Conservation (phyloP, 1,284 basidiomycete genomes). For the Cutaneotrichosporon cyanovorans region DNA sequence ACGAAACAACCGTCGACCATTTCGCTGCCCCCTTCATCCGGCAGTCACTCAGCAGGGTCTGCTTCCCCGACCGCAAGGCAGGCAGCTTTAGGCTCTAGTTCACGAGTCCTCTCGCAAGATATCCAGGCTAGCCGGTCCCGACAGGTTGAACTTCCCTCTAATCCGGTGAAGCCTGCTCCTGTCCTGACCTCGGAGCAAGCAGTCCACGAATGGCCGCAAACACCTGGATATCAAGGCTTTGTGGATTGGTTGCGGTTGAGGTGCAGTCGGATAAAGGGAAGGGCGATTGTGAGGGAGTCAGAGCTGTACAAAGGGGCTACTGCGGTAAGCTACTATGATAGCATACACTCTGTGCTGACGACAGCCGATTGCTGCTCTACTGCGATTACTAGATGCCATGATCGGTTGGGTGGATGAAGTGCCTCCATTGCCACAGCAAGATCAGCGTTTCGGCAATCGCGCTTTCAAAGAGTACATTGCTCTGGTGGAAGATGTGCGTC, state of each 20-base stretch:
- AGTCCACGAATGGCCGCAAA: constrained; percentile 59
- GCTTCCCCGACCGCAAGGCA: too few species aligned
- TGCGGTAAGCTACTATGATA: neutral
- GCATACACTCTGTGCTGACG: neutral
- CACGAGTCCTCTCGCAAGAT: too few species aligned
- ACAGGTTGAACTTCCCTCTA: constrained; percentile 16
- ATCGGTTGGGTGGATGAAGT: constrained; percentile 74
- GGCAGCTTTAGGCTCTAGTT: too few species aligned
- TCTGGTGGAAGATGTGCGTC: constrained; percentile 64
- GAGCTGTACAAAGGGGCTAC: too few species aligned
- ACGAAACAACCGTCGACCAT: too few species aligned
- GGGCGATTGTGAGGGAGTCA: constrained; percentile 27
- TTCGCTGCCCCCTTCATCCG: too few species aligned
- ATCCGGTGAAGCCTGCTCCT: constrained; percentile 19
- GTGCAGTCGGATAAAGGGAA: constrained; percentile 64
- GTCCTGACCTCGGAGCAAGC: constrained; percentile 55
- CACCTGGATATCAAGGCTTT: constrained; percentile 64
- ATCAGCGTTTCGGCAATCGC: constrained; percentile 87
- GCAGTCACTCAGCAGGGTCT: too few species aligned
- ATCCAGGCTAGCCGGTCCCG: too few species aligned
- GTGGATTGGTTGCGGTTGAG: constrained; percentile 63
- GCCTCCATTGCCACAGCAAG: constrained; percentile 63
- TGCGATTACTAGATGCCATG: constrained; percentile 62
- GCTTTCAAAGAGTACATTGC: constrained; percentile 83
- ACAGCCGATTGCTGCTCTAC: constrained; percentile 51